These are phyloP conservation scores for Neocallimastix lanati DNA, from an alignment of 192 early-diverging fungal genomes.

Conservation along the genomic window DNA sequence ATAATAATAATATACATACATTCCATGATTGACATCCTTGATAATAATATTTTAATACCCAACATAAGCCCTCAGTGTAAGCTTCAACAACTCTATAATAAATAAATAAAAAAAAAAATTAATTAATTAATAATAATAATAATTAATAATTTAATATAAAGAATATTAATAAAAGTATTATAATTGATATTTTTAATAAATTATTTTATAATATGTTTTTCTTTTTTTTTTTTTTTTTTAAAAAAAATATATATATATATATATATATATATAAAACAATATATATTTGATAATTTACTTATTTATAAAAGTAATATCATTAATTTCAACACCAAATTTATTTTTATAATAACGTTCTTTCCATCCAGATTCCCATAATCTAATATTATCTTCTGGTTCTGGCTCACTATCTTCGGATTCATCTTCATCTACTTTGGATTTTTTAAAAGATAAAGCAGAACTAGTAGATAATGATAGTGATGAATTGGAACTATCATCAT, in stretches of 20 bases:
- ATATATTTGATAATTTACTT: no score
- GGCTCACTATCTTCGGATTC: conserved; percentile 15
- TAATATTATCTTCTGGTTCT: conserved; percentile 37
- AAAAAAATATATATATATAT: no score
- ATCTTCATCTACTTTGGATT: not conserved
- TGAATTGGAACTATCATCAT: not conserved
- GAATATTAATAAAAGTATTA: no score
- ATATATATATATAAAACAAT: no score
- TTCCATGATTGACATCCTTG: conserved; percentile 84
- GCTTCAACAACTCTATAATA: conserved; percentile 5
- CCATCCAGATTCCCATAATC: conserved; percentile 60
- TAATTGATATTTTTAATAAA: no score
- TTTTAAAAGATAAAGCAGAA: not conserved
- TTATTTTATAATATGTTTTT: no score
- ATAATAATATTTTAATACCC: conserved; percentile 94
- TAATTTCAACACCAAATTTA: conserved; percentile 45
- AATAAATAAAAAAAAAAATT: no score
- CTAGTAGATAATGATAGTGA: not conserved
- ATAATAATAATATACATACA: no score
- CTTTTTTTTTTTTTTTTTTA: no score
- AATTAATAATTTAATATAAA: no score
- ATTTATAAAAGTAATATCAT: conserved; percentile 7
- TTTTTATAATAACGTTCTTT: conserved; percentile 63
- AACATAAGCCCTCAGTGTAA: conserved; percentile 92
- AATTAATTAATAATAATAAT: no score